Evolutionary conservation across 495 filamentous ascomycete species (phyloP), one percentile per base, ranked within the genome.

Genomic region (Penicillium verhagenii): DNA sequence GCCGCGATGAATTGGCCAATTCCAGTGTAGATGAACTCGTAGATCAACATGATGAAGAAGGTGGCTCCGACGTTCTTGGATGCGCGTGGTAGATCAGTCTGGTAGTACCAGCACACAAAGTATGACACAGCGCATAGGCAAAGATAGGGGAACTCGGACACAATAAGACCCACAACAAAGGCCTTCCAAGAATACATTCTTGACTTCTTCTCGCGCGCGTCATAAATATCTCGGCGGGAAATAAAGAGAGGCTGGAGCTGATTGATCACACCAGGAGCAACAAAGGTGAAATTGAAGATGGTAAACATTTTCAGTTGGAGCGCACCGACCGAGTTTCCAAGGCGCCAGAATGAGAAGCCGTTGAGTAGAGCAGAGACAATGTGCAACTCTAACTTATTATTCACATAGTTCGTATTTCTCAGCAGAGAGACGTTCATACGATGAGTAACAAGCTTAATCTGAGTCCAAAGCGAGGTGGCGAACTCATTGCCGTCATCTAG

Each of bases 1-100:
- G 82, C 79, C 53, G 85, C 82, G 55, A 80, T 70, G 72, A 84
- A 79, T 59, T 86, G 76, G 1, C 83, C 77, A 54, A 86, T 86
- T 13, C 83, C 81, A 11, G 72, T 79, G 45, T 81, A 80, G 60
- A 79, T 69, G 29, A 79, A 66, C 44, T 80, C 78, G 59, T 84
- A 82, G 43, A 76, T 76, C 60, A 78, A 68, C 62, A 78, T 71
- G 53, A 82, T 71, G 28, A 86, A 75, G 51, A 84, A 79, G 7
- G 80, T 79, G 2, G 81, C 72, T 1, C 75, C 82, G 26, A 78
- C 74, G 6, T 77, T 71, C 44, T 74, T 70, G 57, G 40, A 72
- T 54, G 53, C 65, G 24, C 50, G 68, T 43, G 57, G 78, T 2
- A 72, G 45, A 14, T 64, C 53, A 4, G 55, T 53, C 21, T 74